Base-by-base conservation (phyloP, 257 asterid genomes). In the Solanum pimpinellifolium region DNA sequence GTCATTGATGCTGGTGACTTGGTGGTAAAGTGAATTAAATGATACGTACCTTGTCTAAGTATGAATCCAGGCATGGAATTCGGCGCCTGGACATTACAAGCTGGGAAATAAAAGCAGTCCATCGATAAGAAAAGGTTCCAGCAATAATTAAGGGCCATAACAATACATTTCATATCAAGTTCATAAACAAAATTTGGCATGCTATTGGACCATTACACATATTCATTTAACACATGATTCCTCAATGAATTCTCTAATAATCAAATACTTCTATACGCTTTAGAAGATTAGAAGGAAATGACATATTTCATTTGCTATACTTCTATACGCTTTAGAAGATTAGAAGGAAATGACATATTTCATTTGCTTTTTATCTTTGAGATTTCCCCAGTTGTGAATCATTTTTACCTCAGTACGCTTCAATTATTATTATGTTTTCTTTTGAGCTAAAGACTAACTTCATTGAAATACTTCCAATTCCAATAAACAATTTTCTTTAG, bases 71-170 rank as follows among this genome's bases (percentile, higher is more conserved):
- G 81, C 99, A 96, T 73, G 99, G 99, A 88, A 97, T 94, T 88
- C 99, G 93, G 74, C 98, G 95, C 86, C 99, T 95, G 83, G 99
- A 97, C 99, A 97, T 97, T 87, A 96, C 93, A 85, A 97, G 99
- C 99, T 97, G 98, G 83, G 47, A 88, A 76, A 87, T 42, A 89
- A 87, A 85, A 20, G 80, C 75, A 66, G 73, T 87, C 85, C 66
- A n/a, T 42, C 13, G 35, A 87, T 74, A 88, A 33, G 85, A 83
- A 60, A 31, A 69, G 29, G 70, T 33, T 46, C 83, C 76, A 81
- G 41, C 33, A 85, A 74, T 56, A 82, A 73, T 29, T 23, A 85
- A 86, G 69, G 76, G 47, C 39, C 83, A 33, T 20, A 81, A 86
- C 16, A 72, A 73, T n/a, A 70, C 74, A 52, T 86, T 75, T 69